Evolutionary conservation across 2,329 filamentous ascomycete species (phyloP), one percentile per base, ranked within the genome.

Genomic region (Byssoonygena ceratinophila): DNA sequence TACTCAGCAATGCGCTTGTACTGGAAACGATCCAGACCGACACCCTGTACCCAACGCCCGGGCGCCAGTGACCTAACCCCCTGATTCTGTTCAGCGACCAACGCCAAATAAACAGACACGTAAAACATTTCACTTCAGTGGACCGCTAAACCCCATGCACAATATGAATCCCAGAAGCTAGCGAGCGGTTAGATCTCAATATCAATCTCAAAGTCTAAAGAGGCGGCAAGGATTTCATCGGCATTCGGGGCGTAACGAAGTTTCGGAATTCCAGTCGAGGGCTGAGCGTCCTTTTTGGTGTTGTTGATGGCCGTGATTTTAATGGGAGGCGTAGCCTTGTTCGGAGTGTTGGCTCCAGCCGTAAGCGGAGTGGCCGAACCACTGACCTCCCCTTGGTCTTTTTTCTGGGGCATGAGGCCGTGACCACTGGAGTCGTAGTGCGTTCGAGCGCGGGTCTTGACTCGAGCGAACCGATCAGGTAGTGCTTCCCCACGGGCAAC

Each of bases 181-280:
- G 18, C 1, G 20, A 31, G 18, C 1, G 6, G n/a, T 52, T 41
- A 56, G 29, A 56, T 54, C 59, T 94, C 89, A 61, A 95, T 83
- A 60, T 97, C 91, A 65, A 97, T 88, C 25, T 88, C 91, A 61
- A 97, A 72, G 66, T 97, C 92, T 73, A 97, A 74, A 4, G 49
- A 51, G 23, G 82, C 79, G 1, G 85, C 89, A 67, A 97, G 91
- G 52, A 96, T 85, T 64, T 97, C 92, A 64, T 97, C 92, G 57
- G 95, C 90, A 74, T 85, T 84, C 53, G 89, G 79, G 27, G 84
- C 83, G 70, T 86, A 78, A 59, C 76, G 83, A 63, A 91, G 86
- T 46, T 88, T 85, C 11, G 82, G 82, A 58, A 79, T 65, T 1
- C 77, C 76, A 3, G 61, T 65, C 54, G 68, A 64, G 60, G 72